These are phyloP conservation scores for Lobosporangium transversale DNA, from an alignment of 192 early-diverging fungal species.

Conservation along the genomic window DNA sequence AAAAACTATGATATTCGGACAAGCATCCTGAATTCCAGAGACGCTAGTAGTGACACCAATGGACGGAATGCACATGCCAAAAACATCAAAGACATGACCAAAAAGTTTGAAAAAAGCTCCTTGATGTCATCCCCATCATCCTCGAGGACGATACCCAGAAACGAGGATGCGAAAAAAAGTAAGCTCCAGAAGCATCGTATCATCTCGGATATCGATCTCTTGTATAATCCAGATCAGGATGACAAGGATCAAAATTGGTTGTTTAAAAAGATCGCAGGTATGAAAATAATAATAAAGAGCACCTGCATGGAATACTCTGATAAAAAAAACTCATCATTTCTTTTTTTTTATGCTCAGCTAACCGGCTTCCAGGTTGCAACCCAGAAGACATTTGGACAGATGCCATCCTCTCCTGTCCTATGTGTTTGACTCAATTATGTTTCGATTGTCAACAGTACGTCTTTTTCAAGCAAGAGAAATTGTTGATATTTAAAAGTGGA, in stretches of 20 bases:
- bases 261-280: constrained; percentile 61
- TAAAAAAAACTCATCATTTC: neutral
- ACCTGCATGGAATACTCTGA: neutral
- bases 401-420: constrained; percentile 68
- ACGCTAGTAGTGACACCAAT: neutral
- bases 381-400: constrained; percentile 56
- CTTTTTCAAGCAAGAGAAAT: too few species aligned
- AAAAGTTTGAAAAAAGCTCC: constrained; percentile 2
- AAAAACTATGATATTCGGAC: constrained; percentile 24
- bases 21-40: constrained; percentile 17
- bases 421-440: constrained; percentile 69
- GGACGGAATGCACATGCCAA: neutral
- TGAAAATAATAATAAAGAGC: neutral
- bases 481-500: too few species aligned
- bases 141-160: neutral
- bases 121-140: neutral
- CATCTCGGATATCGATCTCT: constrained; percentile 59
- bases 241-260: constrained; percentile 66
- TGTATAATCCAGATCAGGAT: constrained; percentile 67
- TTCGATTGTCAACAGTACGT: constrained; percentile 69
- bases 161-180: too few species aligned
- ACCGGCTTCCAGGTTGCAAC: constrained; percentile 24
- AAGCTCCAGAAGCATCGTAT: constrained; percentile 22
- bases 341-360: constrained; percentile 18
- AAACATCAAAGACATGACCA: constrained; percentile 15